Evolutionary conservation across 2,329 filamentous ascomycete species (phyloP).

Genomic region (Penicillium sp.): DNA sequence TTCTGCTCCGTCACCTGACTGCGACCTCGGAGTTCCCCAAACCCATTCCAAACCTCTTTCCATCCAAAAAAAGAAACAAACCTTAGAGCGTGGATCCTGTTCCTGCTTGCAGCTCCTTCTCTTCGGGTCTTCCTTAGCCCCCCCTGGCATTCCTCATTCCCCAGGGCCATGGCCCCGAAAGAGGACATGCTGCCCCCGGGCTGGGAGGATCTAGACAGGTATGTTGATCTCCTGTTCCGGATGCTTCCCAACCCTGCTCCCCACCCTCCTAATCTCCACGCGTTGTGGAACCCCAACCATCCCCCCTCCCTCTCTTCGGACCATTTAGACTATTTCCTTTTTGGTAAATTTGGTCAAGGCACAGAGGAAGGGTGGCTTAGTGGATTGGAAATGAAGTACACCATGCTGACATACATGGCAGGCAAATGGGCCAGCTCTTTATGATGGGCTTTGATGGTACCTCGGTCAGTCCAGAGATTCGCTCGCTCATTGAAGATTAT

Average conservation of each 20-base stretch:
- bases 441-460: constrained; percentile 70
- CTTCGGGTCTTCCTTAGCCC: constrained; percentile 6
- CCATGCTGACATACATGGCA: constrained; percentile 49
- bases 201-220: constrained; percentile 44
- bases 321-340: constrained; percentile 57
- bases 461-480: constrained; percentile 62
- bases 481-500: constrained; percentile 62
- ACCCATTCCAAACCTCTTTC: constrained; percentile 2
- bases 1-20: constrained; percentile 18
- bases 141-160: constrained; percentile 31
- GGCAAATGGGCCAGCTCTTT: constrained; percentile 59
- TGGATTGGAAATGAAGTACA: constrained; percentile 8
- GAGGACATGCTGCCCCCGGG: constrained; percentile 42
- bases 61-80: neutral
- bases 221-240: constrained; percentile 25
- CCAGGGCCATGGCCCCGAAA: constrained; percentile 42
- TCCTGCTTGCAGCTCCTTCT: constrained; percentile 14
- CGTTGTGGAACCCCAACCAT: constrained; percentile 20
- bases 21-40: constrained; percentile 17
- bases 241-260: constrained; percentile 1
- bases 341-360: constrained; percentile 57
- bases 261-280: constrained; percentile 6
- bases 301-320: constrained; percentile 42
- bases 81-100: neutral
- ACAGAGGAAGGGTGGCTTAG: neutral